phyloP scores from a whole-genome alignment of 805 yeast species.

The Zygosaccharomyces lentus region DNA sequence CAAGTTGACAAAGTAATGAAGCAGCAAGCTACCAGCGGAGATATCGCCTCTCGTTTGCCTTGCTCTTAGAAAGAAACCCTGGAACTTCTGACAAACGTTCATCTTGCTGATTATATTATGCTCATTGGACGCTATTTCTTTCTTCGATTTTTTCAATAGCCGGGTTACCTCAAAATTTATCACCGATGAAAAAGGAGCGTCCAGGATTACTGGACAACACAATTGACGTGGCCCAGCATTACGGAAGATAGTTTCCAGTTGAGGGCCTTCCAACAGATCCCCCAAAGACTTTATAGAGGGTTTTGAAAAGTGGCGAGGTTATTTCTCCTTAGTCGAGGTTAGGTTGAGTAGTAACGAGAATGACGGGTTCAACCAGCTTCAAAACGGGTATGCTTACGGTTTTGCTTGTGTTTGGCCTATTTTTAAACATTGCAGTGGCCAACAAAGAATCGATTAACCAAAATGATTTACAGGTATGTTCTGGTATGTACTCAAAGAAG shows the following conservation, averaged over 20 bases:
- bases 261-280: not conserved
- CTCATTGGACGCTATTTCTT: not conserved
- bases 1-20: too few relatives aligned
- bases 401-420: not conserved
- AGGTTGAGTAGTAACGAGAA: not conserved
- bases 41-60: too few relatives aligned
- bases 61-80: not conserved
- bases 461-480: constrained; percentile 62
- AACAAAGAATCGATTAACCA: constrained; percentile 48
- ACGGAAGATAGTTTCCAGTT: not conserved
- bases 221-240: not conserved
- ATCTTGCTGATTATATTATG: not conserved
- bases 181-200: not conserved
- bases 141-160: not conserved
- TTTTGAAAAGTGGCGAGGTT: not conserved
- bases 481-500: constrained; percentile 82
- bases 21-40: too few relatives aligned
- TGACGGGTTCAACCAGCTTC: not conserved
- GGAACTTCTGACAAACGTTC: not conserved
- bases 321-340: not conserved
- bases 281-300: not conserved
- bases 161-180: not conserved
- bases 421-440: constrained; percentile 22
- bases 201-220: not conserved
- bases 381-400: not conserved